These are phyloP conservation scores for Aspergillus pseudoviridinutans DNA, from an alignment of 2,329 filamentous ascomycete species.

Conservation along the genomic window DNA sequence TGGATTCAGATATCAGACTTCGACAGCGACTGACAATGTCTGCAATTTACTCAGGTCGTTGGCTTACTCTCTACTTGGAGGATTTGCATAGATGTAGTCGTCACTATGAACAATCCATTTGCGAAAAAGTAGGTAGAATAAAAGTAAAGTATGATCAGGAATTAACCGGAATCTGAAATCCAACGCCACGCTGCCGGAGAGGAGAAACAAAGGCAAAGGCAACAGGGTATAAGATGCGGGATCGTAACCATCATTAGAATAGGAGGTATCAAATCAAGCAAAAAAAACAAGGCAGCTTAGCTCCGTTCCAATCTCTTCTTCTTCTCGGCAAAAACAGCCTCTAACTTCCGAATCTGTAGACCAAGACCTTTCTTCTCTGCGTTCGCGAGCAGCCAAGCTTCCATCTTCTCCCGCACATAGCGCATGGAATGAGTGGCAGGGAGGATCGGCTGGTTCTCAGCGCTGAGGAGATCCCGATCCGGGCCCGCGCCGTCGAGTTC, in stretches of 20 bases:
- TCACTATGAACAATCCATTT: background rate
- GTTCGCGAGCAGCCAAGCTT: slow-evolving; percentile 73
- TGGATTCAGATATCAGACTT: background rate
- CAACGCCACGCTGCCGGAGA: slow-evolving; percentile 13
- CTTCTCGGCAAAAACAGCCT: slow-evolving; percentile 61
- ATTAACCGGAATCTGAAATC: background rate
- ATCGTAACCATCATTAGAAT: background rate
- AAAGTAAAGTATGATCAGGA: background rate
- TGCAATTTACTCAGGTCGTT: background rate
- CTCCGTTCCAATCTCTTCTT: slow-evolving; percentile 35
- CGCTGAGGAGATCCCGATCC: slow-evolving; percentile 1
- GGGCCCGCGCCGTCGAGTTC: slow-evolving; percentile 46
- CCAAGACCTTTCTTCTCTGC: slow-evolving; percentile 72
- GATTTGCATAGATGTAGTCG: background rate
- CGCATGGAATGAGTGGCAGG: slow-evolving; percentile 71
- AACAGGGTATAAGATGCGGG: slow-evolving; percentile 7
- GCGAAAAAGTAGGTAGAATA: background rate
- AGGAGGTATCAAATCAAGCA: background rate
- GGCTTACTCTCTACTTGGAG: background rate
- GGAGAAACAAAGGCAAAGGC: slow-evolving; percentile 1
- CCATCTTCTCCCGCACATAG: slow-evolving; percentile 71
- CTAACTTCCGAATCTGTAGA: slow-evolving; percentile 58
- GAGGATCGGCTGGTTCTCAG: slow-evolving; percentile 46
- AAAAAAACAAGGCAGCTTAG: slow-evolving; percentile 1
- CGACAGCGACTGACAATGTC: background rate